Evolutionary conservation across 345 rosid genomes (phyloP).

Genomic region (Acer saccharum): DNA sequence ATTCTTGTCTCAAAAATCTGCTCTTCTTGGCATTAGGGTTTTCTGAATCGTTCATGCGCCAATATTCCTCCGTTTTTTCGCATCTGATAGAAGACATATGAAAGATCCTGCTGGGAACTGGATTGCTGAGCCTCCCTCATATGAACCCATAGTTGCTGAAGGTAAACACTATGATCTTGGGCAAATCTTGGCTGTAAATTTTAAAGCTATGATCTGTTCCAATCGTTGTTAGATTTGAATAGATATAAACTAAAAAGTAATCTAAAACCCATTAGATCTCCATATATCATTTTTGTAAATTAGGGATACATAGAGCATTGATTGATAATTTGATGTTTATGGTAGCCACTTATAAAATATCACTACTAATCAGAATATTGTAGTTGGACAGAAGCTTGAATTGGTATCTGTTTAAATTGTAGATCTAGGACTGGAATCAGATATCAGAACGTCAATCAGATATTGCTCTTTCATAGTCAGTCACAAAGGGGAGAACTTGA

Average conservation of each 20-base stretch:
- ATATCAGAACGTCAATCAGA: too few species aligned
- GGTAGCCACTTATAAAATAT: background rate
- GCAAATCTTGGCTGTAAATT: background rate
- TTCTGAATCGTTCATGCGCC: slow-evolving; percentile 87
- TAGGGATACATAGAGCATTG: background rate
- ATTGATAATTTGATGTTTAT: background rate
- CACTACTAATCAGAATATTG: background rate
- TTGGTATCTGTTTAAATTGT: background rate
- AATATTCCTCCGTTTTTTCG: slow-evolving; percentile 64
- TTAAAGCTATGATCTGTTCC: background rate
- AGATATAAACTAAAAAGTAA: background rate
- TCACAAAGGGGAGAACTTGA: background rate
- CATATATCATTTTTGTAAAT: too few species aligned
- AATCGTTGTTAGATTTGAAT: background rate
- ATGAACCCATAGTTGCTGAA: slow-evolving; percentile 72
- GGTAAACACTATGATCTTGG: slow-evolving; percentile 37
- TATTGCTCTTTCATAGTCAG: background rate
- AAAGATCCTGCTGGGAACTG: slow-evolving; percentile 77
- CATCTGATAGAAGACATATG: slow-evolving; percentile 95
- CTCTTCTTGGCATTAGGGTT: slow-evolving; percentile 41
- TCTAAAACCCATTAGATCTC: too few species aligned
- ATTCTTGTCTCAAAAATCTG: background rate
- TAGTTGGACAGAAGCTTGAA: background rate
- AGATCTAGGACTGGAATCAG: background rate
- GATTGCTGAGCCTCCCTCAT: slow-evolving; percentile 75